Evolutionary conservation across 1,284 basidiomycete species (phyloP), one percentile per base, ranked within the genome.

Genomic region (Chondrostereum purpureum): DNA sequence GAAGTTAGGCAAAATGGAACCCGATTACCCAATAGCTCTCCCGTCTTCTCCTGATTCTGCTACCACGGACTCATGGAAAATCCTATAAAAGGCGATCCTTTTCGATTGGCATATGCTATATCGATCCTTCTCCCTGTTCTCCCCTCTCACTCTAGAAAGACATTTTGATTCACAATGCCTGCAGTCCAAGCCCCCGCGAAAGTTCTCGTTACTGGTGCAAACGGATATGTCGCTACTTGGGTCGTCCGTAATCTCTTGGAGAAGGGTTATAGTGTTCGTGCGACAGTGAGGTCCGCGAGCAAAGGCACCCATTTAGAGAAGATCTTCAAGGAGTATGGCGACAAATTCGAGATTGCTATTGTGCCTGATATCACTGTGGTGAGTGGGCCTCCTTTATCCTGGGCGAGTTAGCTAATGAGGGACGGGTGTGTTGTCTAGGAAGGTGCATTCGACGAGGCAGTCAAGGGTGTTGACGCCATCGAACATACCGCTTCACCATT

Each of bases 371-470:
- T 76, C 21, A 58, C 64, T 4, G 56, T 65, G 63, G 71, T 68
- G 36, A 14, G 50, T 33, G 22, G 10, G 27, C 17, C 18, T 35
- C 19, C 10, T 42, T 40, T 11, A 19, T 22, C n/a, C 3, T n/a
- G n/a, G n/a, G n/a, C n/a, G n/a, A n/a, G n/a, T n/a, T n/a, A n/a
- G n/a, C n/a, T n/a, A n/a, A 10, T 39, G 6, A 24, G n/a, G n/a
- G n/a, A 5, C 17, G 11, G 14, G 27, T 10, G 11, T 33, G n/a
- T n/a, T n/a, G n/a, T n/a, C 10, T 49, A 72, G 67, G 69, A 75
- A 5, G 78, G 77, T 13, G 79, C 77, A 2, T 87, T 86, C 51
- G 81, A 86, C 54, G 77, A 82, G 37, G 80, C 79, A 1, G 79
- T 88, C 24, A 77, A 78, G 56, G 81, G 69, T 1, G 75, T 86